Evolutionary conservation across 2,329 filamentous ascomycete genomes (phyloP), one percentile per base, ranked within the genome.

Genomic region (Xylariaceae sp.): DNA sequence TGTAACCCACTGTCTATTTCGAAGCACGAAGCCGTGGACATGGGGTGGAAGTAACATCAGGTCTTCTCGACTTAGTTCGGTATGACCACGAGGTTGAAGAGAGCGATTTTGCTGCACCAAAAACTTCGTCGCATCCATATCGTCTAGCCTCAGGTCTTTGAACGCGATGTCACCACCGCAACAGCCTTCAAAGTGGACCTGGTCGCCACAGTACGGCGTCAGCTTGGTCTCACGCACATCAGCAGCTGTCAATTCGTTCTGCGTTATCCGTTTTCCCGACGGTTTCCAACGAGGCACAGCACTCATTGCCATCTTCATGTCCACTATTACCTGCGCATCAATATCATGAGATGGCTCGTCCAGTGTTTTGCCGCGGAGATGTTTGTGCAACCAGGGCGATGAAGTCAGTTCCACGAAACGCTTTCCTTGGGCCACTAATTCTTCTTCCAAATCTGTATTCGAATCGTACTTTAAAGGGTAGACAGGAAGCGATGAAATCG

Each of bases 291-390:
- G 38, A 11, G 44, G 16, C 3, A 34, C 7, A 6, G 27, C 23
- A 10, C 19, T 43, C 6, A 47, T 5, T 2, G 44, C 44, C 44
- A 39, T 47, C n/a, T 5, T 42, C 35, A 34, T 42, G 32, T 47
- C 44, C 12, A 47, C 42, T 11, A 47, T 47, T 10, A 47, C 44
- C 21, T 42, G 39, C 2, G 34, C 35, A 17, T 47, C 44, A 17
- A 47, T 38, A 7, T 47, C 40, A 34, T 47, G 39, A 22, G 44
- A 16, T 21, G 44, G 44, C 22, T 42, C 44, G 23, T 40, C 40
- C 21, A 47, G 10, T 1, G 44, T 47, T 12, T 36, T 39, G 19
- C 44, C 44, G 6, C 7, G 22, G 10, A 43, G 22, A 19, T 47
- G 35, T n/a, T 23, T 39, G 40, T 47, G 44, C 21, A 40, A 39